Evolutionary conservation across 257 asterid genomes (phyloP).

Genomic region (Nyctanthes arbortristis): DNA sequence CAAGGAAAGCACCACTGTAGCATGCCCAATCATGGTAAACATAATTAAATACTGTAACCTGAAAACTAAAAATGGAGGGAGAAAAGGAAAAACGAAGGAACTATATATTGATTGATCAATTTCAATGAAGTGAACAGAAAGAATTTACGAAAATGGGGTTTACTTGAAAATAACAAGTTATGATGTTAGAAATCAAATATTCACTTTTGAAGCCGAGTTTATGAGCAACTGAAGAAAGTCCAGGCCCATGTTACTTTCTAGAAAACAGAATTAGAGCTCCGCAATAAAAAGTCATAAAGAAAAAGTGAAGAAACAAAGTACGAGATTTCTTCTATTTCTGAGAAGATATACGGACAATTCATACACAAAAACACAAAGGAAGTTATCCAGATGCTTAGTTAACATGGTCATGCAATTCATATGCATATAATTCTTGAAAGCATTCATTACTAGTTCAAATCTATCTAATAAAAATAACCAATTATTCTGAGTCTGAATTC

Average conservation of each 20-base stretch:
- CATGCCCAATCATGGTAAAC: conserved; percentile 24
- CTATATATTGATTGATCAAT: conserved; percentile 1
- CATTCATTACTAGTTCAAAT: background rate
- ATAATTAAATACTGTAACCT: background rate
- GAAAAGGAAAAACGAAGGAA: background rate
- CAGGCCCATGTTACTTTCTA: background rate
- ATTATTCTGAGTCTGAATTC: background rate
- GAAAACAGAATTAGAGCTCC: conserved; percentile 1
- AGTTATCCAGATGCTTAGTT: background rate
- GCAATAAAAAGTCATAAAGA: conserved; percentile 6
- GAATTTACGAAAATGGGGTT: conserved; percentile 10
- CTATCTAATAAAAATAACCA: background rate
- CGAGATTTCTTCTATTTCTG: conserved; percentile 3
- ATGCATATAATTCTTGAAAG: background rate
- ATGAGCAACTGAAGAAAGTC: conserved; percentile 23
- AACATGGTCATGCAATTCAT: background rate
- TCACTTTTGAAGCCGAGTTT: background rate
- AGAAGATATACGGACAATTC: background rate
- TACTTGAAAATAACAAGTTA: conserved; percentile 17
- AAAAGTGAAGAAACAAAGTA: conserved; percentile 8
- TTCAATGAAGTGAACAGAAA: conserved; percentile 10
- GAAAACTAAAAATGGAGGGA: no score
- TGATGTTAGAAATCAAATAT: conserved; percentile 2
- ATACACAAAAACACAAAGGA: background rate
- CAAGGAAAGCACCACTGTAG: conserved; percentile 87